Percentiles rank a stretch among this genome's conserved stretches.
Conservation (phyloP, 2,329 filamentous ascomycete species). For the Cytospora piceae region DNA sequence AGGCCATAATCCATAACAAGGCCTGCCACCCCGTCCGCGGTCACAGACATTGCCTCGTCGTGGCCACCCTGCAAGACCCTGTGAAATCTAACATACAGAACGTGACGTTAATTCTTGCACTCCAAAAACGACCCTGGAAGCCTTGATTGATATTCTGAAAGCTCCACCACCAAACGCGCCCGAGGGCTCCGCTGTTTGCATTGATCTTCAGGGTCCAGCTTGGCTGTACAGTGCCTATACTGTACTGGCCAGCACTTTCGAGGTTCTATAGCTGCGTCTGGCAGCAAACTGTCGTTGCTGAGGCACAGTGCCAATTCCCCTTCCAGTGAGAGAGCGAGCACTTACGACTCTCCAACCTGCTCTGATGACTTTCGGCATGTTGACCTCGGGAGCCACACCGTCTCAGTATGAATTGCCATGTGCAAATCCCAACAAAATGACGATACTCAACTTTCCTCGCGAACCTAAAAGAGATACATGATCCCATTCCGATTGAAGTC, state of each 20-base stretch:
- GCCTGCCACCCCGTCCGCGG: not conserved
- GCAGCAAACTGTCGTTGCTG: not conserved
- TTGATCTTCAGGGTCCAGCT: slow-evolving; percentile 22
- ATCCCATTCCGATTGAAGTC: not conserved
- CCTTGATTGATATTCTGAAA: not conserved
- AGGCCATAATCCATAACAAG: not conserved
- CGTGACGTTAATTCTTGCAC: not conserved
- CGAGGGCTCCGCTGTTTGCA: slow-evolving; percentile 3
- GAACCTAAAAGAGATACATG: not conserved
- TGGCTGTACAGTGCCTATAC: not conserved
- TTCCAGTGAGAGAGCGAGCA: not conserved
- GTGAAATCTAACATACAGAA: not conserved
- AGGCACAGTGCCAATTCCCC: slow-evolving; percentile 18
- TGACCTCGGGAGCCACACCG: slow-evolving; percentile 26
- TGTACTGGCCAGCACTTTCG: not conserved
- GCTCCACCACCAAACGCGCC: slow-evolving; percentile 10
- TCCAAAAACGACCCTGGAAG: not conserved
- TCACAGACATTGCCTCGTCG: not conserved
- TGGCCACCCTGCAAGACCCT: not conserved
- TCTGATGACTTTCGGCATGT: slow-evolving; percentile 11
- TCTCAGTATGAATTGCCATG: slow-evolving; percentile 15
- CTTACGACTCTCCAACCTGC: slow-evolving; percentile 2
- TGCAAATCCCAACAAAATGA: slow-evolving; percentile 27
- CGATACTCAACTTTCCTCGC: not conserved
- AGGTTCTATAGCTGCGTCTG: not conserved